These are phyloP conservation scores for Pichia scutulata DNA, from an alignment of 805 yeast species.

Conservation along the genomic window DNA sequence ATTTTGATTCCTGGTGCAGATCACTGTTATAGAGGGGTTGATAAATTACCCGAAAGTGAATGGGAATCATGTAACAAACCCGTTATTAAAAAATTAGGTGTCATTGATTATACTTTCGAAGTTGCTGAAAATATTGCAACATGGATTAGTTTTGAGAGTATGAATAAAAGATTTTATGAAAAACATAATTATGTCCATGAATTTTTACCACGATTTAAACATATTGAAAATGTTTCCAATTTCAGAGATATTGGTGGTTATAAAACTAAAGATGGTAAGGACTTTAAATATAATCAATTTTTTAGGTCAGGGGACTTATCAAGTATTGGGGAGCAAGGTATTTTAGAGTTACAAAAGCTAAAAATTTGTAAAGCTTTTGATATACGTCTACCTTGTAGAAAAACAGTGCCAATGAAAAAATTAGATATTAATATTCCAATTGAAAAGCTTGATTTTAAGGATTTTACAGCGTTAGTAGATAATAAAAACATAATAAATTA, in stretches of 20 bases:
- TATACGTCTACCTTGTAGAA: conserved; percentile 56
- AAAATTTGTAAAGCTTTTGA: conserved; percentile 56
- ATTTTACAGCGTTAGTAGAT: background rate
- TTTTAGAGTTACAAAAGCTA: conserved; percentile 31
- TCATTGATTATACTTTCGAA: conserved; percentile 50
- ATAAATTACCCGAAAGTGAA: conserved; percentile 28
- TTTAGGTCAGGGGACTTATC: conserved; percentile 61
- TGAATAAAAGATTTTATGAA: conserved; percentile 44
- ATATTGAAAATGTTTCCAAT: conserved; percentile 60
- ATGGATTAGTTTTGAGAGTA: conserved; percentile 37
- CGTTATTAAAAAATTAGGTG: conserved; percentile 28
- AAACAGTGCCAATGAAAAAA: conserved; percentile 12
- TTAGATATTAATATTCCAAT: background rate
- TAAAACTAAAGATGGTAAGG: conserved; percentile 32
- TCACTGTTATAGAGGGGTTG: conserved; percentile 66
- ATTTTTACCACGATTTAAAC: conserved; percentile 46
- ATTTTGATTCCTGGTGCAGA: conserved; percentile 61
- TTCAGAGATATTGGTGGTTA: conserved; percentile 83
- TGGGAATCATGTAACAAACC: conserved; percentile 14
- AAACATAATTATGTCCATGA: conserved; percentile 30
- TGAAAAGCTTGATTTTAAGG: background rate
- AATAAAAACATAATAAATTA: background rate
- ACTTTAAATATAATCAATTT: conserved; percentile 45
- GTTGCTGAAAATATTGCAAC: conserved; percentile 44
- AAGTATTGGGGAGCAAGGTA: conserved; percentile 45